These are phyloP conservation scores for Aspergillus olivimuriae DNA, from an alignment of 495 filamentous ascomycete genomes.

Conservation along the genomic window DNA sequence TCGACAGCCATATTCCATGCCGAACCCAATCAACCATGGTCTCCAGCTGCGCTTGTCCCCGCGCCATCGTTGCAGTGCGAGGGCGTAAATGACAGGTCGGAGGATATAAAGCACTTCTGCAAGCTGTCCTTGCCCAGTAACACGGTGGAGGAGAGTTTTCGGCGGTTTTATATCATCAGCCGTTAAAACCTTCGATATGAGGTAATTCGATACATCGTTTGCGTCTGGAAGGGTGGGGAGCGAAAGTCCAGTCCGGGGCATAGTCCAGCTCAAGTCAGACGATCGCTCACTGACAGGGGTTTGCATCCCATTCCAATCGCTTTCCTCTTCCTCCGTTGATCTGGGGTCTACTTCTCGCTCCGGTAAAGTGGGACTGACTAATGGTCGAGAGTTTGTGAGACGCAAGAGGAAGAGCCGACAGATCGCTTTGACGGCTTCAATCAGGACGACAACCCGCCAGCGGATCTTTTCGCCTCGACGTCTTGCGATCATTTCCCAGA, in stretches of 20 bases:
- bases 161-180: slow-evolving; percentile 95
- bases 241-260: slow-evolving; percentile 85
- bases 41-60: slow-evolving; percentile 64
- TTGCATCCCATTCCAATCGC: slow-evolving; percentile 43
- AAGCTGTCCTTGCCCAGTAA: slow-evolving; percentile 60
- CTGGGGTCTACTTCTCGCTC: slow-evolving; percentile 70
- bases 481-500: slow-evolving; percentile 84
- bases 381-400: slow-evolving; percentile 76
- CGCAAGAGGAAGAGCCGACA: slow-evolving; percentile 78
- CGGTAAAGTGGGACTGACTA: slow-evolving; percentile 78
- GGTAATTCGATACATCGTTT: slow-evolving; percentile 73
- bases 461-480: slow-evolving; percentile 73
- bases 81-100: slow-evolving; percentile 80
- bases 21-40: slow-evolving; percentile 85
- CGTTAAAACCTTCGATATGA: slow-evolving; percentile 85
- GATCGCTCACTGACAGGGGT: slow-evolving; percentile 40
- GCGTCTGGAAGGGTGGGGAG: slow-evolving; percentile 76
- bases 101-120: slow-evolving; percentile 90
- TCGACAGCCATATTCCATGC: slow-evolving; percentile 78
- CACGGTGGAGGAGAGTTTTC: slow-evolving; percentile 68
- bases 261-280: slow-evolving; percentile 65
- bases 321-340: slow-evolving; percentile 49
- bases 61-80: slow-evolving; percentile 67
- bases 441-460: slow-evolving; percentile 83
- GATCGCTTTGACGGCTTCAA: slow-evolving; percentile 82